Evolutionary conservation across 2,329 filamentous ascomycete genomes (phyloP).

Genomic region (Cladosporium austrohemisphaericum): DNA sequence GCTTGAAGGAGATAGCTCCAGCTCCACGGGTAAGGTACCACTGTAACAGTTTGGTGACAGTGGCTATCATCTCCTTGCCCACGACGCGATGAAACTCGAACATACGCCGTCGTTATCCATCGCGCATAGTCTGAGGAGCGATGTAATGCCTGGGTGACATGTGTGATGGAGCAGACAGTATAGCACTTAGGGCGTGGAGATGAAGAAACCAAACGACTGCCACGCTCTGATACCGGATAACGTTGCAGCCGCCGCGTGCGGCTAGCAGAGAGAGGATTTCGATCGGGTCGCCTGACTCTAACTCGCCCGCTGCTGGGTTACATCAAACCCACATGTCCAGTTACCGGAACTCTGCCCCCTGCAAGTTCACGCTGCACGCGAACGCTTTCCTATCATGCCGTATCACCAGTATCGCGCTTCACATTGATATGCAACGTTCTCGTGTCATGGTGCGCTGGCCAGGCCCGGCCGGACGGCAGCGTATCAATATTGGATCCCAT

Average conservation of each 20-base stretch:
- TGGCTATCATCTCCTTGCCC: not conserved
- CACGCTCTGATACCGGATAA: not conserved
- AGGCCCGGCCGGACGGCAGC: conserved; percentile 6
- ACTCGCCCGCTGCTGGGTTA: not conserved
- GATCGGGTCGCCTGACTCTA: conserved; percentile 3
- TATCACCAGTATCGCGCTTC: conserved; percentile 4
- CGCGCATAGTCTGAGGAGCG: not conserved
- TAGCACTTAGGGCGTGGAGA: not conserved
- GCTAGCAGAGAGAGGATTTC: not conserved
- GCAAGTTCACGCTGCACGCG: not conserved
- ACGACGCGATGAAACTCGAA: conserved; percentile 5
- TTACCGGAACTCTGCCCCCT: not conserved
- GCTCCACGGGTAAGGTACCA: conserved; percentile 9
- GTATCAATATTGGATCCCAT: conserved; percentile 9
- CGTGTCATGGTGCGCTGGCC: conserved; percentile 1
- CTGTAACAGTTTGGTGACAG: not conserved
- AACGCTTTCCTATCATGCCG: not conserved
- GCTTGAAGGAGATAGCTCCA: conserved; percentile 6
- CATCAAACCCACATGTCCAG: conserved; percentile 3
- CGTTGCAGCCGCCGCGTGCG: conserved; percentile 6
- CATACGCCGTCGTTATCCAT: conserved; percentile 1
- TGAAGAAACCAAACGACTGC: not conserved
- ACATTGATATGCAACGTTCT: conserved; percentile 14
- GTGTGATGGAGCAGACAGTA: not conserved
- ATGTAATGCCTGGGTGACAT: not conserved